phyloP scores from a whole-genome alignment of 495 filamentous ascomycete species.

The Penicilliopsis zonata region DNA sequence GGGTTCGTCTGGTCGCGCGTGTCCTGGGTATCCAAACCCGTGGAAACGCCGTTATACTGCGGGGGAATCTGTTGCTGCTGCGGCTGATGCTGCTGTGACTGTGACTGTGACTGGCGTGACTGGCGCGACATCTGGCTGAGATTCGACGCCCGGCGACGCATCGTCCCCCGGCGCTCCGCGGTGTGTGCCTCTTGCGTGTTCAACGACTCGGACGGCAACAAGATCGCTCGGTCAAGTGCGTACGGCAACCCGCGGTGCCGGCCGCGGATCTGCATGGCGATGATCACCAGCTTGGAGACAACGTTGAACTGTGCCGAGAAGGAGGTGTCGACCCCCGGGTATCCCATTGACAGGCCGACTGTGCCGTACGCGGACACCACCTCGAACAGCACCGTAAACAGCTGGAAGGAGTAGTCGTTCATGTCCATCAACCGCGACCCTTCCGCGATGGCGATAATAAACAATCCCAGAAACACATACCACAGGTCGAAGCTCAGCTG shows the following conservation, averaged over 20 bases:
- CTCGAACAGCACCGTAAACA: slow-evolving; percentile 81
- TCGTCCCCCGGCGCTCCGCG: slow-evolving; percentile 36
- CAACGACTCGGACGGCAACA: slow-evolving; percentile 67
- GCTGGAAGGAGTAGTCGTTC: slow-evolving; percentile 52
- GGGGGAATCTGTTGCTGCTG: slow-evolving; percentile 11
- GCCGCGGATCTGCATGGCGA: slow-evolving; percentile 87
- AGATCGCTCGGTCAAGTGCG: slow-evolving; percentile 79
- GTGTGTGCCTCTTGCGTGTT: slow-evolving; percentile 57
- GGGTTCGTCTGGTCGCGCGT: slow-evolving; percentile 1
- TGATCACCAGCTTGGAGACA: slow-evolving; percentile 81
- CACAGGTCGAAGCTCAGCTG: slow-evolving; percentile 92
- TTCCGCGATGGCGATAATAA: slow-evolving; percentile 79
- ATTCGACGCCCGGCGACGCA: slow-evolving; percentile 43
- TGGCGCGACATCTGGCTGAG: slow-evolving; percentile 32
- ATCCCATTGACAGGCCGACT: slow-evolving; percentile 82
- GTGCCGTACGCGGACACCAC: slow-evolving; percentile 90
- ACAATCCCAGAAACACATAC: slow-evolving; percentile 84
- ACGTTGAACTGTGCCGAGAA: slow-evolving; percentile 70
- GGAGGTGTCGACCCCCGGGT: slow-evolving; percentile 57
- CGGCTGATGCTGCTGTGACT: slow-evolving; percentile 11
- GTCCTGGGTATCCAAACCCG: slow-evolving; percentile 19
- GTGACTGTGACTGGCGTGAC: too few species aligned
- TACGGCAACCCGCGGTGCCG: slow-evolving; percentile 88
- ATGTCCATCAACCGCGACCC: slow-evolving; percentile 45
- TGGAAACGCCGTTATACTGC: slow-evolving; percentile 12